Base-by-base conservation (phyloP, 2,329 filamentous ascomycete species). In the Alternaria longipes region DNA sequence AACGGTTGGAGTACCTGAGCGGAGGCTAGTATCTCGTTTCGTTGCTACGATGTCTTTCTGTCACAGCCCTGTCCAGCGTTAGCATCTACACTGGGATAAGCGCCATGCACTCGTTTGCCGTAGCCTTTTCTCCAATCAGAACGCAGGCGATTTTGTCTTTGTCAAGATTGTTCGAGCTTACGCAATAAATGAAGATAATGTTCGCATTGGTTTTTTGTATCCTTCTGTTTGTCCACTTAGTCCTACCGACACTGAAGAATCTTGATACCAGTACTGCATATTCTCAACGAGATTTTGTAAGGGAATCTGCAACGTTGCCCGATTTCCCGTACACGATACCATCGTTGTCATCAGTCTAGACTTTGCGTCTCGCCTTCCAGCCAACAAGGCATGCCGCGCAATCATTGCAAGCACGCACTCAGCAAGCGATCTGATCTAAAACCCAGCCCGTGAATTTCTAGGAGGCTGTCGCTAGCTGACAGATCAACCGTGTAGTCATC, bases 331-430 rank as follows among this genome's bases (percentile, higher is more conserved):
- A 67, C 70, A 73, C 62, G 72, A 74, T 46, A 72, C 73, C 20
- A 72, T 71, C 6, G 20, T 44, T 65, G 0, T 68, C 74, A 14
- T 70, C 64, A 68, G 52, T 74, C 79, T 6, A 76, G 80, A 46
- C 65, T 83, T n/a, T 77, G 78, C 44, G 80, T 26, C 24, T 8
- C 60, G 75, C 80, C 20, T 74, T 72, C 32, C 81, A 82, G 71
- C 80, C 83, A 65, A 80, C 59, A 80, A 81, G 73, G 78, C 80
- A 6, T 81, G 81, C 54, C 78, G 80, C 63, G 80, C 81, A 5
- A 83, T 83, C 38, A 81, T 83, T 70, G 82, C 81, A 65, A 80
- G 81, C 42, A 77, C 77, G 24, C 81, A 79, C 59, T 81, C 80
- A 3, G 80, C 80, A 30, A 76, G 81, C 54, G 74, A 76, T 11